Percentiles rank a stretch among this genome's conserved stretches.
These are phyloP conservation scores for Kwoniella newhampshirensis DNA, from an alignment of 768 basidiomycete genomes.

Conservation along the genomic window DNA sequence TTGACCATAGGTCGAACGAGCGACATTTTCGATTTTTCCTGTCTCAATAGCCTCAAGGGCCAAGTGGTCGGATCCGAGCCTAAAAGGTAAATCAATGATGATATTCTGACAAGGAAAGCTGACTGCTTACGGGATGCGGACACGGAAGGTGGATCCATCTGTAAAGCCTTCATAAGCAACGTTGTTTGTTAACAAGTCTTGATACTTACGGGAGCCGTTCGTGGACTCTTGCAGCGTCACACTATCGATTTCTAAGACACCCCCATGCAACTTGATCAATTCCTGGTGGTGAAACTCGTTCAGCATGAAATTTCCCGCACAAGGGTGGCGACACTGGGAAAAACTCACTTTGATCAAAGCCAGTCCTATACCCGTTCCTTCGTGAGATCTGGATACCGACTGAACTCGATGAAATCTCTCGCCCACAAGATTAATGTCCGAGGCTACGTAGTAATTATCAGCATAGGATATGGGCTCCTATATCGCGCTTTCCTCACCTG, in stretches of 20 bases:
- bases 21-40: conserved; percentile 4
- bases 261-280: conserved; percentile 55
- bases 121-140: conserved; percentile 48
- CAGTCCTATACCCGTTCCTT: conserved; percentile 55
- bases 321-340: neutral
- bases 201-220: conserved; percentile 42
- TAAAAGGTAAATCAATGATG: neutral
- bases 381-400: conserved; percentile 51
- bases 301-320: neutral
- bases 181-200: too few species aligned
- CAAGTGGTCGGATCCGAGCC: conserved; percentile 52
- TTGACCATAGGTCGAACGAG: conserved; percentile 44
- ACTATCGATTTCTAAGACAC: conserved; percentile 49
- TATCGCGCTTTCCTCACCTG: conserved; percentile 36
- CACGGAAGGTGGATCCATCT: conserved; percentile 53
- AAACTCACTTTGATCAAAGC: conserved; percentile 49
- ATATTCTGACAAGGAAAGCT: neutral
- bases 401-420: conserved; percentile 55
- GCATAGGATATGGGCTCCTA: neutral
- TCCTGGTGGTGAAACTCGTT: conserved; percentile 35
- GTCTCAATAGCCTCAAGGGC: conserved; percentile 47
- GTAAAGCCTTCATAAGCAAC: neutral
- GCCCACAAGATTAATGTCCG: conserved; percentile 51
- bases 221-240: conserved; percentile 41
- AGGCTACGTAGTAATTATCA: conserved; percentile 12